phyloP scores from a whole-genome alignment of 768 basidiomycete genomes.

The Sarcodon sp. region DNA sequence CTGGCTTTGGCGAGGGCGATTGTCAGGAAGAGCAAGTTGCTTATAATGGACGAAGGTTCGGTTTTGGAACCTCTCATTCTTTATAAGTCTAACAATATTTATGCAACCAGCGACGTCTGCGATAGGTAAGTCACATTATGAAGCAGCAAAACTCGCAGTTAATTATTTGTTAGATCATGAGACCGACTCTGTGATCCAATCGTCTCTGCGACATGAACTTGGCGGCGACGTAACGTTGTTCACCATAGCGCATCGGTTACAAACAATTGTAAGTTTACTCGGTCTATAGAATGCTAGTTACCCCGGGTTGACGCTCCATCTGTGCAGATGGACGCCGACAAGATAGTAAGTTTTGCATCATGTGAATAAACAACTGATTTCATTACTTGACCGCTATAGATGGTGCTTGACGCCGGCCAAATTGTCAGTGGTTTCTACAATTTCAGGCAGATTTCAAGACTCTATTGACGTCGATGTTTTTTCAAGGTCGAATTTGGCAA shows the following conservation, averaged over 20 bases:
- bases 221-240: constrained; percentile 29
- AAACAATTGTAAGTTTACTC: constrained; percentile 26
- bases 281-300: constrained; percentile 29
- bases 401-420: constrained; percentile 28
- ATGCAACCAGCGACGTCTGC: constrained; percentile 10
- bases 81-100: too few relatives aligned
- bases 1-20: constrained; percentile 31
- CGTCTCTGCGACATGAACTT: constrained; percentile 23
- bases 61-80: neutral
- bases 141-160: too few relatives aligned
- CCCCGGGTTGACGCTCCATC: constrained; percentile 46
- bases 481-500: constrained; percentile 30
- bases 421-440: constrained; percentile 17
- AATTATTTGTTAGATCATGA: constrained; percentile 19
- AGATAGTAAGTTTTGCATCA: constrained; percentile 24
- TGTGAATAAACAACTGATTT: neutral
- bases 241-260: constrained; percentile 34
- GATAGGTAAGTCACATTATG: constrained; percentile 9
- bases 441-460: too few relatives aligned
- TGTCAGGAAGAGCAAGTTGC: constrained; percentile 28
- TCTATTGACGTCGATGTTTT: neutral
- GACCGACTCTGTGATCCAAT: constrained; percentile 31
- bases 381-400: constrained; percentile 12
- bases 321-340: constrained; percentile 51
- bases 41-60: constrained; percentile 30